Evolutionary conservation across 2,329 filamentous ascomycete genomes (phyloP).

Genomic region (Chaetomium globosum): DNA sequence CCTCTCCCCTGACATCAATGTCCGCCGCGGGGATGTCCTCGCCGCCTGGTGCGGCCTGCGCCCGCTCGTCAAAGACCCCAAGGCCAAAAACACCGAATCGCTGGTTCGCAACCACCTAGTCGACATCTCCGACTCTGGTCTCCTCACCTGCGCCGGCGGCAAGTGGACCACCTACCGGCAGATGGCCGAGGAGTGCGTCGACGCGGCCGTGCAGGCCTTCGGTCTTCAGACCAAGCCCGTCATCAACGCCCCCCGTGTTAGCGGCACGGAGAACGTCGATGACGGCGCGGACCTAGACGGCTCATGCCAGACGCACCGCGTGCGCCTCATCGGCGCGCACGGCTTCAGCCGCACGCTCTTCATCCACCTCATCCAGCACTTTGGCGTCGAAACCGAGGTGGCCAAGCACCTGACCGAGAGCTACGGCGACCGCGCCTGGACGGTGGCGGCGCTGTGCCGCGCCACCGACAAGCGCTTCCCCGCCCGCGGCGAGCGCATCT

Average conservation of each 20-base stretch:
- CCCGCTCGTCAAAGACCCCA: slow-evolving; percentile 77
- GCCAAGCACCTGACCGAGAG: slow-evolving; percentile 84
- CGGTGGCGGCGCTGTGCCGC: slow-evolving; percentile 76
- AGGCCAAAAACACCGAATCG: slow-evolving; percentile 79
- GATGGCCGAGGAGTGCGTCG: slow-evolving; percentile 84
- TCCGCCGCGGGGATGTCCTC: slow-evolving; percentile 73
- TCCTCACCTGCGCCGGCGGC: slow-evolving; percentile 79
- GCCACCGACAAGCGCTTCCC: slow-evolving; percentile 81
- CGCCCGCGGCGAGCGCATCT: slow-evolving; percentile 77
- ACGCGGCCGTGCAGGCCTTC: slow-evolving; percentile 72
- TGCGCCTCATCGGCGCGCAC: slow-evolving; percentile 75
- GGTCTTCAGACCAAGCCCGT: slow-evolving; percentile 57
- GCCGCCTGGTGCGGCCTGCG: slow-evolving; percentile 80
- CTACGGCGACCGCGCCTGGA: slow-evolving; percentile 92
- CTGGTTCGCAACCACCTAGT: slow-evolving; percentile 82
- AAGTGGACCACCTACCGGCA: slow-evolving; percentile 90
- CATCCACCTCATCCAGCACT: slow-evolving; percentile 93
- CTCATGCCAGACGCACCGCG: slow-evolving; percentile 71
- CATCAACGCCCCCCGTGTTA: slow-evolving; percentile 62
- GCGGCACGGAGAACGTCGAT: slow-evolving; percentile 66
- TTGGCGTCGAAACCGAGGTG: slow-evolving; percentile 87
- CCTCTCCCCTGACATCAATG: slow-evolving; percentile 72
- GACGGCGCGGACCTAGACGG: slow-evolving; percentile 74
- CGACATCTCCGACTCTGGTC: slow-evolving; percentile 71
- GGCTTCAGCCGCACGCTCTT: slow-evolving; percentile 86